Evolutionary conservation across 768 basidiomycete species (phyloP), one percentile per base, ranked within the genome.

Genomic region (Hemileccinum rubropunctum): DNA sequence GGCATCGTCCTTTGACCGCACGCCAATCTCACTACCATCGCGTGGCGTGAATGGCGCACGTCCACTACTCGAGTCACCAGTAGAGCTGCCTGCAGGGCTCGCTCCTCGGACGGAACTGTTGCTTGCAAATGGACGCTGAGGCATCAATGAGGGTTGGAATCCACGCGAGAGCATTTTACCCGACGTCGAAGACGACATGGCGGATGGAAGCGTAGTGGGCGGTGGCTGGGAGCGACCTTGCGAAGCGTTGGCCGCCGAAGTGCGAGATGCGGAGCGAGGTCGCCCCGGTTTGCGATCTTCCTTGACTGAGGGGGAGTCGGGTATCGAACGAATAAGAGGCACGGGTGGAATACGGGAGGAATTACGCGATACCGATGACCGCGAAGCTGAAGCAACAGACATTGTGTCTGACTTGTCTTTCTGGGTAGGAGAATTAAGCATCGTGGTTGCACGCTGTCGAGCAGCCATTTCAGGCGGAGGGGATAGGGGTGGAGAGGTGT

Each of bases 31-130:
- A 56, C 88, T 89, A 21, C 88, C 90, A 60, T 91, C 89, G 35
- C 77, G 72, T 4, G 90, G 91, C 14, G 91, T 92, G 41, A 86
- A 71, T 11, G 90, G 91, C 15, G 79, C 77, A 32, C 83, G 73
- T 14, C 87, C 86, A 58, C 83, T 87, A 53, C 88, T 91, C 51
- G 89, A 91, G 62, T 86, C 89, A 7, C 90, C 90, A 13, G 86
- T 89, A 27, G 90, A 92, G 62, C 89, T 91, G 12, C 67, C 67
- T 0, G 86, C 85, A 12, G 89, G 89, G 59, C 88, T 90, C 51
- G 85, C 78, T 12, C 84, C 72, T 26, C 71, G 67, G 21, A 65
- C 6, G 11, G 59, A 50, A 27, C 72, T 62, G 42, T 60, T 69
- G 32, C 68, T 57, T 6, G 72, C 81, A 62, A 89, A 90, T 6